Base-by-base conservation (phyloP, 2,329 filamentous ascomycete genomes). In the Hypoxylon sp. region DNA sequence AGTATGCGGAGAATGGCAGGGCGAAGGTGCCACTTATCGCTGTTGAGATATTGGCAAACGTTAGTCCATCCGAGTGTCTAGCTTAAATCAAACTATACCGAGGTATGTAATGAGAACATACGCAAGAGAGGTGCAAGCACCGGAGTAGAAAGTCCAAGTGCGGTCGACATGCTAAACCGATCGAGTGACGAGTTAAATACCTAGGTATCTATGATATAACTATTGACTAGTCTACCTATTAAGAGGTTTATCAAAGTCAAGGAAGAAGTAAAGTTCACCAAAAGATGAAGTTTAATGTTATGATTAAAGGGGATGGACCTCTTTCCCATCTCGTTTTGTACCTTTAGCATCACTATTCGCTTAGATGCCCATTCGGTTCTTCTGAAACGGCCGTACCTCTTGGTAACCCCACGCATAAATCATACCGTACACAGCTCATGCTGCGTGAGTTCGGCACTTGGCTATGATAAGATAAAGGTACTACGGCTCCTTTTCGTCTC, bases 1-100 rank as follows among this genome's bases (percentile, higher is more conserved):
- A 75, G 68, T 78, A 78, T n/a, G 72, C 75, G 6, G 77, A 74
- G 68, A 78, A 76, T 17, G 77, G 76, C 5, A 76, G 67, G 50
- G 73, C 72, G 50, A 79, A 78, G 64, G 65, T 68, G 58, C 76
- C 75, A 1, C 75, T 78, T 30, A 78, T 70, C 49, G 76, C 76
- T 78, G 64, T 56, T 9, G 17, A 32, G 17, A 25, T 14, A 48
- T 49, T 23, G 25, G 28, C 21, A 25, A 23, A 25, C 21, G 34
- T 58, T 50, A 43, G 55, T 19, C 25, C 36, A 41, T 23, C 38
- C 38, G 19, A 19, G 21, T 25, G 5, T 58, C 25, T 61, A n/a
- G 14, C 45, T 32, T 30, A 19, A 13, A 41, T 30, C 13, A 21
- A 52, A 5, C 14, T 25, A 28, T n/a, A n/a, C n/a, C n/a, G n/a